Evolutionary conservation across 371 early-diverging fungal species (phyloP).

Genomic region (Rhizopus stolonifer): DNA sequence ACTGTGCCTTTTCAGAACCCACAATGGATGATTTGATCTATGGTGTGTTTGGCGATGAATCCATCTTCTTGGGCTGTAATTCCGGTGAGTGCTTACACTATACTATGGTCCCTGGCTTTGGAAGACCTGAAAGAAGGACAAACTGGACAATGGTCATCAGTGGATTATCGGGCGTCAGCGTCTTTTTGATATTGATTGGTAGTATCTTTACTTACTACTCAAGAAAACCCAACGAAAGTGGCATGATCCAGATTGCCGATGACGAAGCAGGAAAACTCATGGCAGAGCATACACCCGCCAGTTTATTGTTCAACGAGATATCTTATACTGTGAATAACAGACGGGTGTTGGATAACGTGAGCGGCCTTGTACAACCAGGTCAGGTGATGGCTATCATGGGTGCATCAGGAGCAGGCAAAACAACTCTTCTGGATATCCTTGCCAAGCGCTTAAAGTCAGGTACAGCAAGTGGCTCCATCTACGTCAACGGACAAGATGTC

Average conservation of each 20-base stretch:
- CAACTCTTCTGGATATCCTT: slow-evolving; percentile 72
- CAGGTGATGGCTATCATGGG: slow-evolving; percentile 87
- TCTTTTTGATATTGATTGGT: slow-evolving; percentile 53
- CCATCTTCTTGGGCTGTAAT: slow-evolving; percentile 69
- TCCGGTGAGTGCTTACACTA: slow-evolving; percentile 88
- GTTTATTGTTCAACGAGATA: slow-evolving; percentile 67
- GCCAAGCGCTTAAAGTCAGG: slow-evolving; percentile 70
- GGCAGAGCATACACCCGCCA: slow-evolving; percentile 70
- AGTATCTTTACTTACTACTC: slow-evolving; percentile 44
- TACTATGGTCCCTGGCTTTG: slow-evolving; percentile 82
- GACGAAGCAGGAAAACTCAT: slow-evolving; percentile 71
- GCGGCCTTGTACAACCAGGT: slow-evolving; percentile 78
- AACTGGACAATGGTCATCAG: slow-evolving; percentile 61
- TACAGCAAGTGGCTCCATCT: slow-evolving; percentile 57
- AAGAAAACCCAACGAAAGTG: slow-evolving; percentile 29
- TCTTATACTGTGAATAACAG: slow-evolving; percentile 48
- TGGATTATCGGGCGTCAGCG: slow-evolving; percentile 58
- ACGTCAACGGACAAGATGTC: slow-evolving; percentile 64
- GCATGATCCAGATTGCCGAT: slow-evolving; percentile 48
- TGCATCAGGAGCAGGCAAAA: slow-evolving; percentile 71
- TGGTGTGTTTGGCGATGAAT: slow-evolving; percentile 73
- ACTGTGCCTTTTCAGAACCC: slow-evolving; percentile 74
- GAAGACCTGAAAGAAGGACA: slow-evolving; percentile 54
- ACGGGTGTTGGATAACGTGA: slow-evolving; percentile 61
- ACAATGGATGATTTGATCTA: slow-evolving; percentile 74